These are phyloP conservation scores for Sideroxylon spinosum DNA, from an alignment of 179 eudicot genomes.

Conservation along the genomic window DNA sequence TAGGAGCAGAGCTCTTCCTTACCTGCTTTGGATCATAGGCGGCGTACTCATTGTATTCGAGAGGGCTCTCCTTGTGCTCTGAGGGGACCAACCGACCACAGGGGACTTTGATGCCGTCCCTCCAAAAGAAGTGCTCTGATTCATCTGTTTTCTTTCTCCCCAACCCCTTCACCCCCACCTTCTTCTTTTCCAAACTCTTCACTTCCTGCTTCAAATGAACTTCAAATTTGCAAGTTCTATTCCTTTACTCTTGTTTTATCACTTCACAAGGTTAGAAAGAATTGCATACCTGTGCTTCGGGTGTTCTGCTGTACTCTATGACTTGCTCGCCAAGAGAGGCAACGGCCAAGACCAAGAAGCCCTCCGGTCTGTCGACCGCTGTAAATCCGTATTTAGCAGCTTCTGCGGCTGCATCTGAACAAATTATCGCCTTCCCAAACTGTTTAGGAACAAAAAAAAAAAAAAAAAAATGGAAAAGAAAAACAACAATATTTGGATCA, in stretches of 20 bases:
- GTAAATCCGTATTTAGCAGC: slow-evolving; percentile 83
- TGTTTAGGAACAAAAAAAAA: slow-evolving; percentile 13
- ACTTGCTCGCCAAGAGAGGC: slow-evolving; percentile 63
- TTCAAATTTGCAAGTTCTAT: background rate
- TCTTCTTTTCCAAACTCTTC: slow-evolving; percentile 49
- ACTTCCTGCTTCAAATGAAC: slow-evolving; percentile 34
- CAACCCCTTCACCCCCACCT: slow-evolving; percentile 56
- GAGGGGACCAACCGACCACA: slow-evolving; percentile 64
- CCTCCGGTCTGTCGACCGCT: slow-evolving; percentile 71
- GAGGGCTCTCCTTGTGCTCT: slow-evolving; percentile 52
- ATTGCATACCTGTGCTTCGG: slow-evolving; percentile 33
- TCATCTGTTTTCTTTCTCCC: slow-evolving; percentile 72
- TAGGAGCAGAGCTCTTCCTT: background rate
- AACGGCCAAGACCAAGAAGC: slow-evolving; percentile 68
- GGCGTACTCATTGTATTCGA: slow-evolving; percentile 81
- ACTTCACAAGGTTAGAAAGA: background rate
- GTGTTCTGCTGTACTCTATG: slow-evolving; percentile 43
- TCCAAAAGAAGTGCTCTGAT: slow-evolving; percentile 71
- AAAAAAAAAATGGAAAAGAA: background rate
- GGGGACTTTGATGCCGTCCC: slow-evolving; percentile 77
- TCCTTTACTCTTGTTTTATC: too few species aligned
- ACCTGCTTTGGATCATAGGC: slow-evolving; percentile 79
- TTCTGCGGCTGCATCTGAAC: slow-evolving; percentile 83
- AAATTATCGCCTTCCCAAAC: slow-evolving; percentile 82
- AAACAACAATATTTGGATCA: too few species aligned